Conservation (phyloP, 495 filamentous ascomycete genomes). For the Rostrohypoxylon terebratum region DNA sequence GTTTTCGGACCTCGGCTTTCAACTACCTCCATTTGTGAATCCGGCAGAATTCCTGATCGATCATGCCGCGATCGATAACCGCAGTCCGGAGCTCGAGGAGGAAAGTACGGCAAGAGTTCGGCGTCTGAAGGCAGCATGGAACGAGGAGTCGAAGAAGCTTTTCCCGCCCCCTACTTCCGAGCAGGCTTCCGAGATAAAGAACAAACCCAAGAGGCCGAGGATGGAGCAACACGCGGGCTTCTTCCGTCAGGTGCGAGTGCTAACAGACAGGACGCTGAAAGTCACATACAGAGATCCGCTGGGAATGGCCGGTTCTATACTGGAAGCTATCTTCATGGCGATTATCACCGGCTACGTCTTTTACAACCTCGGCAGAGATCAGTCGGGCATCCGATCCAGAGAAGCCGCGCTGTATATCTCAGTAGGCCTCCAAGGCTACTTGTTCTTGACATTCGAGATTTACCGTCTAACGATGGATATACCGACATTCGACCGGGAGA, state of each 20-base stretch:
- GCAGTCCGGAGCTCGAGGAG: slow-evolving; percentile 69
- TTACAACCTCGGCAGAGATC: slow-evolving; percentile 66
- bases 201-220: slow-evolving; percentile 24
- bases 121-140: slow-evolving; percentile 66
- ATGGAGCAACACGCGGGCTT: slow-evolving; percentile 57
- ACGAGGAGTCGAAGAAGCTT: slow-evolving; percentile 46
- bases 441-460: slow-evolving; percentile 77
- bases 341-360: slow-evolving; percentile 80
- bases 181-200: slow-evolving; percentile 9
- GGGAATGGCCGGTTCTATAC: slow-evolving; percentile 72
- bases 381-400: slow-evolving; percentile 73
- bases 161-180: slow-evolving; percentile 27
- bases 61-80: slow-evolving; percentile 75
- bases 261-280: slow-evolving; percentile 73
- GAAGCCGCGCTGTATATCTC: slow-evolving; percentile 76
- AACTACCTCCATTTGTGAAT: slow-evolving; percentile 75
- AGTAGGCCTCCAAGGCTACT: slow-evolving; percentile 75
- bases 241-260: slow-evolving; percentile 68
- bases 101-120: slow-evolving; percentile 67
- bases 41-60: slow-evolving; percentile 81
- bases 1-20: slow-evolving; percentile 67
- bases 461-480: slow-evolving; percentile 78
- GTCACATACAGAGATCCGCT: slow-evolving; percentile 78
- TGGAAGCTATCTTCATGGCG: slow-evolving; percentile 74
- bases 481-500: slow-evolving; percentile 77